Conservation (phyloP, 805 yeast genomes). For the Ogataea methanolica region DNA sequence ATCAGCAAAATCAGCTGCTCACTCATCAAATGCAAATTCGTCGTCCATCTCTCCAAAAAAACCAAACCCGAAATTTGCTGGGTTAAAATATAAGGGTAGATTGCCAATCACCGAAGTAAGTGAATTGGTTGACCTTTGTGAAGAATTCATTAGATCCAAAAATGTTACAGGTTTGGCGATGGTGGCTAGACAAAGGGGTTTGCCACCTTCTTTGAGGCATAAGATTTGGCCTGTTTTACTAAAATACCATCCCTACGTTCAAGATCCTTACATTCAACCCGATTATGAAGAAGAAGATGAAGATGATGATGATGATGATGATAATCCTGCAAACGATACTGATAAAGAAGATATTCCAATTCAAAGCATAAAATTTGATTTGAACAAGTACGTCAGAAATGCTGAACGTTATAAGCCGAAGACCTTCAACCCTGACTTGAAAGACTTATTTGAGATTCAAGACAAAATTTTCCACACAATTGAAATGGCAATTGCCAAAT, state of each 20-base stretch:
- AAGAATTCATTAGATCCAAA: conserved; percentile 48
- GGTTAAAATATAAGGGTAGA: conserved; percentile 29
- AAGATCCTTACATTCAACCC: conserved; percentile 66
- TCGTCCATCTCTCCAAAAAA: conserved; percentile 9
- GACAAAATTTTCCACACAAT: conserved; percentile 49
- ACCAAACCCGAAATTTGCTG: conserved; percentile 12
- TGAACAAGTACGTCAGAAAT: conserved; percentile 55
- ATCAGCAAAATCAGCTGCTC: not conserved
- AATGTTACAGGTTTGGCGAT: conserved; percentile 75
- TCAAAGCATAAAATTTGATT: conserved; percentile 47
- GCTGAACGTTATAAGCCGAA: conserved; percentile 32
- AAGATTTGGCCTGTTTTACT: conserved; percentile 81
- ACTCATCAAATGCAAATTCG: not conserved
- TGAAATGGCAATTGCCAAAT: conserved; percentile 57
- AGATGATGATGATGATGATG: conserved; percentile 24
- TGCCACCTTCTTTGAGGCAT: conserved; percentile 77
- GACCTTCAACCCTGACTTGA: conserved; percentile 23
- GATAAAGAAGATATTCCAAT: conserved; percentile 21
- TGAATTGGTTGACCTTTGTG: conserved; percentile 50
- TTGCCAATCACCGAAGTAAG: conserved; percentile 44
- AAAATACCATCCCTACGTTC: conserved; percentile 80
- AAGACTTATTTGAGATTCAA: conserved; percentile 39
- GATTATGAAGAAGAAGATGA: conserved; percentile 42
- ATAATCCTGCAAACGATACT: conserved; percentile 17
- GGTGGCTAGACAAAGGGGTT: conserved; percentile 76